These are phyloP conservation scores for Fusarium luffae DNA, from an alignment of 2,329 filamentous ascomycete genomes.

Conservation along the genomic window DNA sequence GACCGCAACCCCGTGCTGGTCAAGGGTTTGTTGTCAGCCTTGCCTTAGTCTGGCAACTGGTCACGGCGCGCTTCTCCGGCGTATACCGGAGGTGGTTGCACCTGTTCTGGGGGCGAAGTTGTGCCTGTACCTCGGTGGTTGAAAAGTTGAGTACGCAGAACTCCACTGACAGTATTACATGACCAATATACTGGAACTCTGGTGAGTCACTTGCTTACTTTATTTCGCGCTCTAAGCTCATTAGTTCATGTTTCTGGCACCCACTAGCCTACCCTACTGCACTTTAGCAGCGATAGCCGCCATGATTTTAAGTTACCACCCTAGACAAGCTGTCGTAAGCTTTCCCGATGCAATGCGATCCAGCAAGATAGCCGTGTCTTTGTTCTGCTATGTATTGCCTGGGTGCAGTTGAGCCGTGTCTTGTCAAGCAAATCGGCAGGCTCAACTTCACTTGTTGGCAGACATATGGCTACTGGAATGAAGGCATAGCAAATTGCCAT, in stretches of 20 bases:
- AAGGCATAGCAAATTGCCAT: neutral
- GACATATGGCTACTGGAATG: neutral
- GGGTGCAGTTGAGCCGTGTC: neutral
- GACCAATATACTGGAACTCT: fast-evolving
- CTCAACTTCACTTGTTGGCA: neutral
- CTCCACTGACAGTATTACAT: neutral
- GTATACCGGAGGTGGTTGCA: constrained; percentile 23
- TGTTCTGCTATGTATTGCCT: constrained; percentile 18
- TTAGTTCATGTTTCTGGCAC: neutral
- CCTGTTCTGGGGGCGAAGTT: constrained; percentile 11
- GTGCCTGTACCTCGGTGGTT: neutral
- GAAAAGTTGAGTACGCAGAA: neutral
- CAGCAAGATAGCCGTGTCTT: constrained; percentile 16
- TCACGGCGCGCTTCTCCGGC: constrained; percentile 29
- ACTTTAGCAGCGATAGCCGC: constrained; percentile 23
- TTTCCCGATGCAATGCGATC: constrained; percentile 1
- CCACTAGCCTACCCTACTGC: neutral
- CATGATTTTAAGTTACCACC: constrained; percentile 21
- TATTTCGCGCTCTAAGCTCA: neutral
- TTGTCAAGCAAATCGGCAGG: neutral
- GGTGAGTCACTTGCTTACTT: neutral
- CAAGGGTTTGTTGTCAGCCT: constrained; percentile 25
- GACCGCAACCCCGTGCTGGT: constrained; percentile 6
- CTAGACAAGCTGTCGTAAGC: constrained; percentile 26
- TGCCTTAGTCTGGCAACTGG: constrained; percentile 25